Conservation (phyloP, 768 basidiomycete genomes). For the Boletus patriciae region DNA sequence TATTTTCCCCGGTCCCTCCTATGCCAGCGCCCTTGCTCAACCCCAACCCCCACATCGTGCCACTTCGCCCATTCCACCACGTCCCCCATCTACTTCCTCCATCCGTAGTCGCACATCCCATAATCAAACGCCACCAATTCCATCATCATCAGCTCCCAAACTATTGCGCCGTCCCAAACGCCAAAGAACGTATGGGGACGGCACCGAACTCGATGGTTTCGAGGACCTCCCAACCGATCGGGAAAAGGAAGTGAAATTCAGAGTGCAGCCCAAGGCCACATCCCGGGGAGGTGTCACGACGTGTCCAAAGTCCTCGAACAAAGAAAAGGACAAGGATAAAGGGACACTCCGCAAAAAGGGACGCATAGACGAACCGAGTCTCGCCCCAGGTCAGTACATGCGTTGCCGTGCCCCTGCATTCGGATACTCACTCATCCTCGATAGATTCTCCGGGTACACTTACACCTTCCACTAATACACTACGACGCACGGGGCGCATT, state of each 20-base stretch:
- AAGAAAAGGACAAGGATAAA: slow-evolving; percentile 45
- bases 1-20: slow-evolving; percentile 57
- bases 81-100: slow-evolving; percentile 59
- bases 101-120: slow-evolving; percentile 37
- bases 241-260: slow-evolving; percentile 74
- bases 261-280: slow-evolving; percentile 71
- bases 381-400: slow-evolving; percentile 40
- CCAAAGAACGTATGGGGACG: slow-evolving; percentile 74
- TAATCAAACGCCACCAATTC: slow-evolving; percentile 33
- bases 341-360: slow-evolving; percentile 59
- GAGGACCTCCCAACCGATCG: slow-evolving; percentile 87
- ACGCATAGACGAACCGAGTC: slow-evolving; percentile 45
- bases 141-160: slow-evolving; percentile 55
- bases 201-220: slow-evolving; percentile 84
- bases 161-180: slow-evolving; percentile 77
- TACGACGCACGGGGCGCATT: slow-evolving; percentile 58
- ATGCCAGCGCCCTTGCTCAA: slow-evolving; percentile 29
- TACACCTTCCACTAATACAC: slow-evolving; percentile 48
- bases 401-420: not conserved
- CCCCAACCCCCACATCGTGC: slow-evolving; percentile 45
- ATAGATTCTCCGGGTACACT: slow-evolving; percentile 31
- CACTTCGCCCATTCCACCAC: slow-evolving; percentile 57
- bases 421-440: slow-evolving; percentile 1
- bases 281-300: slow-evolving; percentile 54
- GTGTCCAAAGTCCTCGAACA: slow-evolving; percentile 42